Conservation (phyloP, 1,284 basidiomycete species). For the Ustilago nuda region DNA sequence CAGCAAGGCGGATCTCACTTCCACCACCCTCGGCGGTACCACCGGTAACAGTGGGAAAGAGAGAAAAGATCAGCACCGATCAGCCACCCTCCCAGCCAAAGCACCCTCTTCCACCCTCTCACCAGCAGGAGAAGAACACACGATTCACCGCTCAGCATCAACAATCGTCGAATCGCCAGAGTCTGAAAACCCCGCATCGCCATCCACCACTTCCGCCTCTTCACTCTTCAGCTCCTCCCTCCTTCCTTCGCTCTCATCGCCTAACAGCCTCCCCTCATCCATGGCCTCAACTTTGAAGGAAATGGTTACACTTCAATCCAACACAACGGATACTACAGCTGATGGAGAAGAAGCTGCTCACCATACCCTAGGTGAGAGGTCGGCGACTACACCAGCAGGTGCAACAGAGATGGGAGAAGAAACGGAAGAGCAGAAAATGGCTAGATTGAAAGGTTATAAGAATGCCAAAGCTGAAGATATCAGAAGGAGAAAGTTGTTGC, state of each 20-base stretch:
- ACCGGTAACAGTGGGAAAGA: not conserved
- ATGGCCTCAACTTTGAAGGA: conserved; percentile 41
- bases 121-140: not conserved
- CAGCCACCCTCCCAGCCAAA: conserved; percentile 16
- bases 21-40: not conserved
- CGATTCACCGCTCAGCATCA: conserved; percentile 2
- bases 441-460: conserved; percentile 44
- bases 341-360: conserved; percentile 28
- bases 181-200: not conserved
- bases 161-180: conserved; percentile 21
- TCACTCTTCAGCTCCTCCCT: conserved; percentile 2
- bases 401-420: conserved; percentile 1
- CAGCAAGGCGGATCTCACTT: conserved; percentile 1
- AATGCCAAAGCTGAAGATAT: conserved; percentile 56
- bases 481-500: conserved; percentile 31
- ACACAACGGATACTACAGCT: conserved; percentile 30
- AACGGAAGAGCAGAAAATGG: conserved; percentile 33
- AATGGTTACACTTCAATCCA: conserved; percentile 20
- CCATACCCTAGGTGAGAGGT: not conserved
- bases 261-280: conserved; percentile 8
- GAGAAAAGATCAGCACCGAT: conserved; percentile 9
- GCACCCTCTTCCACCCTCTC: not conserved
- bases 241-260: conserved; percentile 21
- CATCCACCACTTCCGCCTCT: not conserved
- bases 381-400: conserved; percentile 7